Evolutionary conservation across 129 eudicot species (phyloP).

Genomic region (carrot (Daucus carota)): DH1_v3.0 NC_030381.2:33257501-33258000

Average conservation of each 20-base stretch:
- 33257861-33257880: neutral
- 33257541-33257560: constrained; percentile 4
- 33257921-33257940: neutral
- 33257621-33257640: constrained; percentile 29
- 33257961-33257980: no score
- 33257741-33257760: neutral
- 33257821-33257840: neutral
- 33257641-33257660: constrained; percentile 50
- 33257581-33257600: constrained; percentile 31
- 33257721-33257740: neutral
- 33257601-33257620: constrained; percentile 18
- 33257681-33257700: constrained; percentile 50
- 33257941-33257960: no score
- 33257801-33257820: neutral
- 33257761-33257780: neutral
- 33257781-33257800: neutral
- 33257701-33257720: neutral
- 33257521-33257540: neutral
- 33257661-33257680: constrained; percentile 53
- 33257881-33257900: neutral
- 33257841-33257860: neutral
- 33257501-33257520: constrained; percentile 11
- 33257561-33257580: constrained; percentile 17
- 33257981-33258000: no score
- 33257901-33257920: neutral